Conservation (phyloP, 192 early-diverging fungal species). For the Piromyces sp. region DNA sequence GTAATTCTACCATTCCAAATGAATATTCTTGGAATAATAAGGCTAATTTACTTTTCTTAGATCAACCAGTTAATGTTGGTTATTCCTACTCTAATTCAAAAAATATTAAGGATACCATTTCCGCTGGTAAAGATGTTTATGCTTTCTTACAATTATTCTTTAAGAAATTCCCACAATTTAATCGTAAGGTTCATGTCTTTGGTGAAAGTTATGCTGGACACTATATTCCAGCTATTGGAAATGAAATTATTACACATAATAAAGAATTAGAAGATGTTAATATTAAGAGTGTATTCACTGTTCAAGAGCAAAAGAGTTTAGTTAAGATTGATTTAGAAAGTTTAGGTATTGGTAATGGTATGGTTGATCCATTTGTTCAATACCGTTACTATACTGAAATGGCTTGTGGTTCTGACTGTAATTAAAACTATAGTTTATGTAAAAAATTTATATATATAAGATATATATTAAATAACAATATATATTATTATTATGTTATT, state of each 20-base stretch:
- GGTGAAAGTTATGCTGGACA: constrained; percentile 81
- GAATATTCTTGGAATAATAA: constrained; percentile 76
- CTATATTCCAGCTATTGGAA: constrained; percentile 80
- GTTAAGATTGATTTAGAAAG: constrained; percentile 51
- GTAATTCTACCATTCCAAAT: constrained; percentile 42
- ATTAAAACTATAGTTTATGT: too few species aligned
- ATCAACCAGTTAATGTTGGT: constrained; percentile 40
- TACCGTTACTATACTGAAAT: constrained; percentile 60
- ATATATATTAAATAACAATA: too few species aligned
- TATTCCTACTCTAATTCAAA: constrained; percentile 1
- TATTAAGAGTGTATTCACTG: not conserved
- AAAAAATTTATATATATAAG: too few species aligned
- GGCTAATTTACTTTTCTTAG: constrained; percentile 45
- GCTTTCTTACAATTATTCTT: constrained; percentile 88
- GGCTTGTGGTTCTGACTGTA: constrained; percentile 16
- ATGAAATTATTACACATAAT: constrained; percentile 64
- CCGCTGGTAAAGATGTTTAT: constrained; percentile 74
- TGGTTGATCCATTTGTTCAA: constrained; percentile 75
- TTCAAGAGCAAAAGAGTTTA: constrained; percentile 14
- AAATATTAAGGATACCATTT: constrained; percentile 47
- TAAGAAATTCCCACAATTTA: constrained; percentile 61
- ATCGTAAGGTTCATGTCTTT: constrained; percentile 66
- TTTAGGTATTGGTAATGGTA: constrained; percentile 78
- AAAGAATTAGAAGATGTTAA: constrained; percentile 20
- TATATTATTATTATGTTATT: not conserved